Base-by-base conservation (phyloP, 192 early-diverging fungal genomes). In the Pilobolus umbonatus region DNA sequence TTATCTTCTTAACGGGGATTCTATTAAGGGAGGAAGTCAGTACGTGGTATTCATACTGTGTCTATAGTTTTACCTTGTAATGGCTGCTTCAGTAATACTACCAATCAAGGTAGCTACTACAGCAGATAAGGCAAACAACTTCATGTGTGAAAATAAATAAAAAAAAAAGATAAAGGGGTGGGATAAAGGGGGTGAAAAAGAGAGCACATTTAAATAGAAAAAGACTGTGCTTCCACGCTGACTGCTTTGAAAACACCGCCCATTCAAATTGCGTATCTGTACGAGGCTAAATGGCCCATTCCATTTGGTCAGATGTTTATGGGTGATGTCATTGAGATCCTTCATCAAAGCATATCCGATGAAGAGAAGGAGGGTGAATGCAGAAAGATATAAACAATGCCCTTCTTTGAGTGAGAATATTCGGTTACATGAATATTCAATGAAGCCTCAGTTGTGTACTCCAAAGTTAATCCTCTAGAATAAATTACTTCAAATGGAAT, bases 1-100 rank as follows among this genome's bases (percentile, higher is more conserved):
- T 25, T 14, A 79, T 57, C 76, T 89, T 88, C 72, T 90, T 90
- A 60, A 92, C 69, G 17, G 66, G 56, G 32, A 84, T 57, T 45
- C 82, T 84, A 44, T 32, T 36, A 12, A 31, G 9, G 15, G 29
- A 44, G 47, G 26, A 31, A 42, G 47, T 36, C 17, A 17, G 40
- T 8, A 21, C 0, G n/a, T 5, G 25, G 24, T 31, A 50, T 26
- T 21, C 5, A 4, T 40, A 4, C 4, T 21, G 7, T 48, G 19
- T 14, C 3, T 35, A 4, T 29, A 40, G 11, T 28, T 24, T 25
- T 62, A 72, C 70, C 70, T 72, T 17, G 32, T 30, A 47, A 72
- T 14, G 22, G 65, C 61, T 17, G 65, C 70, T 7, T 68, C 25
- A 26, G 60, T 32, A 35, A 44, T 35, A n/a, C 34, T 32, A 5